Evolutionary conservation across 2,329 filamentous ascomycete species (phyloP).

Genomic region (Sclerotinia subarctica): DNA sequence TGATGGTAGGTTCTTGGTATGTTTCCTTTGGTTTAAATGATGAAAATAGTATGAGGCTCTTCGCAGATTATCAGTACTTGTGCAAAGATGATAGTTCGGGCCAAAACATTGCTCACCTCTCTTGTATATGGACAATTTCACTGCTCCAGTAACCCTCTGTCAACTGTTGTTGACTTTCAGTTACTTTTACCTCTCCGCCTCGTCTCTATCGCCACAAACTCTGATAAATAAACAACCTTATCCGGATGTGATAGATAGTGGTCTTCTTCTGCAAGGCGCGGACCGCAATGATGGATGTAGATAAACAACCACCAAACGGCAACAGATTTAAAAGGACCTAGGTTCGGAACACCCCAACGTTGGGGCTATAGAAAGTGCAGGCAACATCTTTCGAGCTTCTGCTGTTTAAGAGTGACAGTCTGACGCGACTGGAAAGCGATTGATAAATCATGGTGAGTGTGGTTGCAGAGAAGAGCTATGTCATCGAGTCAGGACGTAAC

Average conservation of each 20-base stretch:
- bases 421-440: slow-evolving; percentile 30
- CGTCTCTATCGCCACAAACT: slow-evolving; percentile 19
- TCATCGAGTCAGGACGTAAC: background rate
- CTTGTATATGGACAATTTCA: background rate
- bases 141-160: background rate
- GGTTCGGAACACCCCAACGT: slow-evolving; percentile 35
- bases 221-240: slow-evolving; percentile 20
- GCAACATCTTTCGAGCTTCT: slow-evolving; percentile 34
- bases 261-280: slow-evolving; percentile 29
- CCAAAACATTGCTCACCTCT: background rate
- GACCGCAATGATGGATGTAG: slow-evolving; percentile 31
- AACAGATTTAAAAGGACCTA: slow-evolving; percentile 29
- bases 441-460: slow-evolving; percentile 34
- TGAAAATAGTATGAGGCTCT: slow-evolving; percentile 5
- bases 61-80: slow-evolving; percentile 22
- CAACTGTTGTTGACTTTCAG: background rate
- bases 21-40: background rate
- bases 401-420: slow-evolving; percentile 31
- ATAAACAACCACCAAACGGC: slow-evolving; percentile 32
- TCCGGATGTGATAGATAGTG: slow-evolving; percentile 27
- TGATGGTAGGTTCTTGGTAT: slow-evolving; percentile 15
- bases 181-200: background rate
- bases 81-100: background rate
- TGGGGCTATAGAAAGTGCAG: slow-evolving; percentile 37
- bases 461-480: slow-evolving; percentile 25